Conservation (phyloP, 768 basidiomycete species). For the Galerina sulciceps region DNA sequence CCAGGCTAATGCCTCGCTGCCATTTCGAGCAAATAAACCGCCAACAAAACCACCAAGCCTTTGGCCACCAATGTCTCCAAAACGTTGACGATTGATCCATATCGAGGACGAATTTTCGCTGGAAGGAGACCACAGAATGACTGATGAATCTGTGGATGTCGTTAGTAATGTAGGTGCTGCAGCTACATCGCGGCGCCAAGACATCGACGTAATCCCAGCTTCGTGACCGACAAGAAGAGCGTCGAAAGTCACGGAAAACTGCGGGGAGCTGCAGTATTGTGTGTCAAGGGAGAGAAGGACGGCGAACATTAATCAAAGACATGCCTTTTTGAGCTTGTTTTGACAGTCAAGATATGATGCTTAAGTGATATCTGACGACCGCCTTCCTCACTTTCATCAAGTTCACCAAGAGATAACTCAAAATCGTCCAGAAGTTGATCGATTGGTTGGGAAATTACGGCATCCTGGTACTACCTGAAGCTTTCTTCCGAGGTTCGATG, state of each 20-base stretch:
- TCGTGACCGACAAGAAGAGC: conserved; percentile 97
- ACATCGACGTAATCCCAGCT: conserved; percentile 85
- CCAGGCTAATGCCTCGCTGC: conserved; percentile 74
- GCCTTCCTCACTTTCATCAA: conserved; percentile 76
- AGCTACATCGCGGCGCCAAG: conserved; percentile 65
- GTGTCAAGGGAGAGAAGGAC: background rate
- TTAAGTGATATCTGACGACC: conserved; percentile 89
- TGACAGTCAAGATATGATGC: conserved; percentile 77
- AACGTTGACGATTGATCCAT: conserved; percentile 91
- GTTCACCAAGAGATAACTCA: conserved; percentile 77
- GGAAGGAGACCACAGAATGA: conserved; percentile 90
- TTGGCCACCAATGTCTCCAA: conserved; percentile 94
- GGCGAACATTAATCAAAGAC: conserved; percentile 12
- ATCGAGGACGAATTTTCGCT: conserved; percentile 58
- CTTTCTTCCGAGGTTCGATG: conserved; percentile 56
- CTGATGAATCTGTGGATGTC: conserved; percentile 91
- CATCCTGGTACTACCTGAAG: conserved; percentile 18
- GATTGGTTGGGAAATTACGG: conserved; percentile 36
- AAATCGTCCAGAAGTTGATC: conserved; percentile 89
- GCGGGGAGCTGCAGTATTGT: conserved; percentile 32
- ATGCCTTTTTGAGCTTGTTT: conserved; percentile 45
- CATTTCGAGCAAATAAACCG: conserved; percentile 74
- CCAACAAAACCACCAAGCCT: conserved; percentile 92
- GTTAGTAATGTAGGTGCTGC: conserved; percentile 70
- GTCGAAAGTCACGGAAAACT: conserved; percentile 87